Conservation (phyloP, 345 rosid genomes). For the Boechera stricta region DNA sequence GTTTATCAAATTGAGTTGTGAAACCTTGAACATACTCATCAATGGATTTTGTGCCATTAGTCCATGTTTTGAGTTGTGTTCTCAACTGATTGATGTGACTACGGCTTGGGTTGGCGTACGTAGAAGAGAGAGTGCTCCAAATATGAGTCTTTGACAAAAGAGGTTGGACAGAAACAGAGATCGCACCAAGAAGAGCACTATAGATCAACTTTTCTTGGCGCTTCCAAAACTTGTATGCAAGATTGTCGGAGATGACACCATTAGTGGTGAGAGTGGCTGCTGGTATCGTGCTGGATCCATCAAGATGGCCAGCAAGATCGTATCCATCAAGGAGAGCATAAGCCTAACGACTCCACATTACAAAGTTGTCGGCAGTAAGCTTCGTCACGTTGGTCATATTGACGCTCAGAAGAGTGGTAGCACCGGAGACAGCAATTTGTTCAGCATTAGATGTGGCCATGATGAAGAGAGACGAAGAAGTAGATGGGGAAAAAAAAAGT, state of each 20-base stretch:
- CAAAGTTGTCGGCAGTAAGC: accelerated
- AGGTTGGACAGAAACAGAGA: background rate
- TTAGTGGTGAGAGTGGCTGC: no score
- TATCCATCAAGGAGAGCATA: background rate
- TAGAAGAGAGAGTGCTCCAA: background rate
- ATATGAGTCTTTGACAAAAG: background rate
- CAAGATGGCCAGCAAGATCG: no score
- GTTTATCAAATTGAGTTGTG: background rate
- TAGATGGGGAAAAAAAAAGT: no score
- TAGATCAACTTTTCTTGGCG: background rate
- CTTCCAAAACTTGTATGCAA: accelerated
- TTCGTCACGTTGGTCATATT: background rate
- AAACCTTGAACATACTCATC: background rate
- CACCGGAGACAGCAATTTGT: no score
- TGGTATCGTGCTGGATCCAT: accelerated
- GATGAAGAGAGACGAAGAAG: no score
- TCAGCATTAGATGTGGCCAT: no score
- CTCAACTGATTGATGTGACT: background rate
- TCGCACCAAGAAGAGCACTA: background rate
- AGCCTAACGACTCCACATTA: background rate
- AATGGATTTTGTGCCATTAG: background rate
- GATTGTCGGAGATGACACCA: background rate
- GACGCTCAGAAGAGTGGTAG: background rate
- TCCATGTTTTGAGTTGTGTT: background rate
- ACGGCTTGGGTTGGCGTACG: background rate